phyloP scores from a whole-genome alignment of 2,329 filamentous ascomycete species.

The Botrytis fabae region DNA sequence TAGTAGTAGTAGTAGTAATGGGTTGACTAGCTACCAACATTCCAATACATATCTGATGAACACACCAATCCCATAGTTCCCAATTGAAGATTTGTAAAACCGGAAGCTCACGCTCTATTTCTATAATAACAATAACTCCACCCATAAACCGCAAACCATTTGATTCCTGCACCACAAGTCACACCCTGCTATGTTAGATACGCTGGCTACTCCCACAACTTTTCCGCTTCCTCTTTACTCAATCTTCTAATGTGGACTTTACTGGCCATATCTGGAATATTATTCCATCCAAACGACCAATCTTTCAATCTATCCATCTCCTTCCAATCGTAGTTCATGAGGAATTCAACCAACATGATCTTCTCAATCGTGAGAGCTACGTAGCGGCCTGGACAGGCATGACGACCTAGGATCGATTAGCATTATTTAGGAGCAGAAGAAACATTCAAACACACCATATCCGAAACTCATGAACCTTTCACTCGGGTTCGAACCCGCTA shows the following conservation, averaged over 20 bases:
- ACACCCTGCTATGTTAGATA: neutral
- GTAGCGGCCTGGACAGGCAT: slow-evolving; percentile 12
- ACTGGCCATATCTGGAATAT: slow-evolving; percentile 17
- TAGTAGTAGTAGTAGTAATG: neutral
- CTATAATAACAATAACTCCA: neutral
- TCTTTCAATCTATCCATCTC: slow-evolving; percentile 14
- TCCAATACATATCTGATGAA: neutral
- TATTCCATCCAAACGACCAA: slow-evolving; percentile 20
- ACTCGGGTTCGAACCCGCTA: slow-evolving; percentile 10
- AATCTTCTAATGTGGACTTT: slow-evolving; percentile 10
- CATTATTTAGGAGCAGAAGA: neutral
- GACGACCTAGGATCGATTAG: neutral
- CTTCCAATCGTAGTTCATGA: slow-evolving; percentile 22
- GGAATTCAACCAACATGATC: slow-evolving; percentile 14
- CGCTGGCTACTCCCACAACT: neutral
- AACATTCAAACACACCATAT: slow-evolving; percentile 7
- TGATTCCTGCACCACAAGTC: neutral
- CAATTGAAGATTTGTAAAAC: neutral
- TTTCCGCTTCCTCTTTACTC: neutral
- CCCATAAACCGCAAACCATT: neutral
- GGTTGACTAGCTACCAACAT: neutral
- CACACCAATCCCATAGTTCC: neutral
- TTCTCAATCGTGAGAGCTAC: slow-evolving; percentile 12
- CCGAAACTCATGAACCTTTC: slow-evolving; percentile 20
- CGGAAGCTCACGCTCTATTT: neutral